Base-by-base conservation (phyloP, 345 rosid genomes). In the Rhodomyrtus tomentosa region DNA sequence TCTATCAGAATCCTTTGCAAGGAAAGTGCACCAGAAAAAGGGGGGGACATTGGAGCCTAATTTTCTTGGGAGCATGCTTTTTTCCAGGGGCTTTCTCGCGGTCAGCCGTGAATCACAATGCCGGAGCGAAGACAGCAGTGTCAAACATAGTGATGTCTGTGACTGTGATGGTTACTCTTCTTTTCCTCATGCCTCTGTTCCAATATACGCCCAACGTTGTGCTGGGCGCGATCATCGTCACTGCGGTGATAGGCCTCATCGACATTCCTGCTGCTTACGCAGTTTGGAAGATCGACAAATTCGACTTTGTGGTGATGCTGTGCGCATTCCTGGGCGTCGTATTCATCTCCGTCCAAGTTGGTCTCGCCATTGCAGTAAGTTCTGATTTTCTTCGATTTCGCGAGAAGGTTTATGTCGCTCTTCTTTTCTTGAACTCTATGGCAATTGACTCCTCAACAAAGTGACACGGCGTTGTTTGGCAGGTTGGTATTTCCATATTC, bases 141-240 rank as follows among this genome's bases (percentile, higher is more conserved):
- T 97, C 99, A 29, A 97, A 97, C 90, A 87, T 97, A 16, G 88
- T 97, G 6, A 97, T 97, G 99, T 95, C 98, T 3, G 90, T 94
- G 54, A 95, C 99, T 0, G 96, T 97, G 10, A 97, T 97, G 99
- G 98, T 97, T 55, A 90, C 99, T 0, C 94, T 97, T 3, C 96
- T 97, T 55, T 94, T 97, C 88, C 90, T 97, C 40, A 94, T 97
- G 98, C 99, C 99, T 1, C 91, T 97, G 32, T 97, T 97, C 87
- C 95, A 93, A 59, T 97, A 95, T 93, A 97, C 99, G 9, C 99
- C 99, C 6, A 95, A 95, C 72, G 93, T 97, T 3, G 98, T 95
- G 21, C 87, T 97, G 50, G 99, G 96, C 10, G 98, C 98, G 10
- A 97, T 97, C 88, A 97, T 97, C 1, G 96, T 94, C 20, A 90